Evolutionary conservation across 2,329 filamentous ascomycete species (phyloP).

Genomic region (Cyphellophora attinorum): DNA sequence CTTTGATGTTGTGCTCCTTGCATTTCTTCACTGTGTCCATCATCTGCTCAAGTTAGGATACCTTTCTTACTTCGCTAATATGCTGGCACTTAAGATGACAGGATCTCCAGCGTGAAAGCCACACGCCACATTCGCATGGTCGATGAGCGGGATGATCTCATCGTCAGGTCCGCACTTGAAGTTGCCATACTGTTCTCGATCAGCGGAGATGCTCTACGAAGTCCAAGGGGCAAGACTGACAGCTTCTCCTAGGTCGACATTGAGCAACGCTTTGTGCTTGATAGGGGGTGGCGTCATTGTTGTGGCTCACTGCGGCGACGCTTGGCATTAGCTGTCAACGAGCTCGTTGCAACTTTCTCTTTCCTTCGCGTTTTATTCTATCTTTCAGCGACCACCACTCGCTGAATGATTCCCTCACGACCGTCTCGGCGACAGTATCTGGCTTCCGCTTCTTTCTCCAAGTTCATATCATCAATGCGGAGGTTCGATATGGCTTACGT

Average conservation of each 20-base stretch:
- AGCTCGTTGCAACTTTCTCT: background rate
- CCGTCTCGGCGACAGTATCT: no score
- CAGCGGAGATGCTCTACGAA: slow-evolving; percentile 4
- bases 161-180: slow-evolving; percentile 46
- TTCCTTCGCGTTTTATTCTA: no score
- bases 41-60: no score
- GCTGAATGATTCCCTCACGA: no score
- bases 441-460: no score
- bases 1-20: slow-evolving; percentile 46
- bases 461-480: no score
- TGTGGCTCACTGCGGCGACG: background rate
- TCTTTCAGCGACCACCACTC: no score
- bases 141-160: slow-evolving; percentile 51
- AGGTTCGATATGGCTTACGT: no score
- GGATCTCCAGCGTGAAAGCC: slow-evolving; percentile 54
- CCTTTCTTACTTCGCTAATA: no score
- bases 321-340: background rate
- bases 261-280: slow-evolving; percentile 41
- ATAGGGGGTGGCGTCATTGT: slow-evolving; percentile 28
- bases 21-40: slow-evolving; percentile 47
- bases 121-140: slow-evolving; percentile 55
- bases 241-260: slow-evolving; percentile 38
- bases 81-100: no score
- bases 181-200: slow-evolving; percentile 31
- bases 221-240: slow-evolving; percentile 11